Percentiles rank a stretch among this genome's conserved stretches.
phyloP scores from a whole-genome alignment of 2,329 filamentous ascomycete species.

The Aspergillus pseudoterreus region DNA sequence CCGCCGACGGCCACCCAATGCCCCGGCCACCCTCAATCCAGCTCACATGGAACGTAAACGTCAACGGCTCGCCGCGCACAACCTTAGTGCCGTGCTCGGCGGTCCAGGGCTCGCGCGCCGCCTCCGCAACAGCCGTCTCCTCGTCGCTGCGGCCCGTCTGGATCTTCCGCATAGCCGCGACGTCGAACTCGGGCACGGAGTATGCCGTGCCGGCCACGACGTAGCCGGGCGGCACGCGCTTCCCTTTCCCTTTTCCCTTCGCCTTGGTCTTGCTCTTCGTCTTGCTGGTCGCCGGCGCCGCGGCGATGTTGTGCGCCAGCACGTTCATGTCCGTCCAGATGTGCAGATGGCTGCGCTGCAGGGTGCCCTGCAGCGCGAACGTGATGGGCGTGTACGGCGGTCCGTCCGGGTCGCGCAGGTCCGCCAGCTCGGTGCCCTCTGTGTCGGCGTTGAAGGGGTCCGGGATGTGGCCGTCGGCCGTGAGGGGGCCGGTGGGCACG shows the following conservation, averaged over 20 bases:
- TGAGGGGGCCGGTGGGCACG: conserved; percentile 69
- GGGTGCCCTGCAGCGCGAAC: conserved; percentile 81
- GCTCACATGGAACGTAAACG: conserved; percentile 72
- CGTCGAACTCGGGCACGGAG: conserved; percentile 68
- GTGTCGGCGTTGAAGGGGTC: conserved; percentile 28
- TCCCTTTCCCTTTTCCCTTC: conserved; percentile 17
- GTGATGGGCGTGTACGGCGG: conserved; percentile 67
- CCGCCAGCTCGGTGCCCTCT: conserved; percentile 42
- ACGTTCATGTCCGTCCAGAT: conserved; percentile 87
- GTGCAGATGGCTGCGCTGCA: conserved; percentile 87
- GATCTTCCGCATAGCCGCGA: conserved; percentile 26
- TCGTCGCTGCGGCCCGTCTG: conserved; percentile 7
- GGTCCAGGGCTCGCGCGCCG: conserved; percentile 45
- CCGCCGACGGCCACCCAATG: conserved; percentile 28
- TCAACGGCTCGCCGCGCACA: conserved; percentile 81
- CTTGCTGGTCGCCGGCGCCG: conserved; percentile 23
- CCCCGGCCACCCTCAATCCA: conserved; percentile 57
- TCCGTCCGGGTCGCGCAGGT: conserved; percentile 22
- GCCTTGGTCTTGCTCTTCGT: conserved; percentile 55
- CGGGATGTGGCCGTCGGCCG: conserved; percentile 17
- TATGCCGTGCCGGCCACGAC: conserved; percentile 87
- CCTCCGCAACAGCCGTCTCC: conserved; percentile 31
- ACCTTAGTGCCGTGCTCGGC: conserved; percentile 58
- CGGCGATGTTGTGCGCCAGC: conserved; percentile 61
- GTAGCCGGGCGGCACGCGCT: conserved; percentile 63